Evolutionary conservation across 805 yeast species (phyloP).

Genomic region (Ogataea parapolymorpha): DNA sequence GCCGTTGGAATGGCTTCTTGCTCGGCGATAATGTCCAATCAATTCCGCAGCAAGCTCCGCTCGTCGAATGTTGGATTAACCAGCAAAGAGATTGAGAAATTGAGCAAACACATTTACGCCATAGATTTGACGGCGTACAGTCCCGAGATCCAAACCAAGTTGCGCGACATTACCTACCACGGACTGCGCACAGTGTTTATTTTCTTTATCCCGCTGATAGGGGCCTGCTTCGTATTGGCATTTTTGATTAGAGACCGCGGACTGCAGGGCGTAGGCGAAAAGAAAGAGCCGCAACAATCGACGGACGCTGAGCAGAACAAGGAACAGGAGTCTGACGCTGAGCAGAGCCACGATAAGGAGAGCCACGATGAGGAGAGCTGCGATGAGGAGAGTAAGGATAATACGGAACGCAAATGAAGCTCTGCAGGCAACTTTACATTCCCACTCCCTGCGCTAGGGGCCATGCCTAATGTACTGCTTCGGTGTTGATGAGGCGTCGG

Average conservation of each 20-base stretch:
- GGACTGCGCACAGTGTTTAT: constrained; percentile 34
- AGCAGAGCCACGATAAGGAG: neutral
- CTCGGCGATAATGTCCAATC: constrained; percentile 30
- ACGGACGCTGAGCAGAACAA: neutral
- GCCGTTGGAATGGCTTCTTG: constrained; percentile 53
- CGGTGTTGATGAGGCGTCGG: too few relatives aligned
- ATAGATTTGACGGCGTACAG: constrained; percentile 28
- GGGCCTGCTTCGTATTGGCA: constrained; percentile 31
- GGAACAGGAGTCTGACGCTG: neutral
- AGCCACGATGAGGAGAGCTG: neutral
- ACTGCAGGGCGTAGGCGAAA: constrained; percentile 14
- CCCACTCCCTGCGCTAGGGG: too few relatives aligned
- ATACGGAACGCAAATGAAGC: neutral
- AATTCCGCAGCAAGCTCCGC: constrained; percentile 17
- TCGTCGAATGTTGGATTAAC: constrained; percentile 10
- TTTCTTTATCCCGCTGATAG: constrained; percentile 36
- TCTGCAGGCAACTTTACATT: neutral
- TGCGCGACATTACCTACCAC: constrained; percentile 29
- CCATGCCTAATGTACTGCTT: too few relatives aligned
- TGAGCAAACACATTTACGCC: constrained; percentile 33
- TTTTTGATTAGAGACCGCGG: constrained; percentile 40
- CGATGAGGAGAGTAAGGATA: neutral
- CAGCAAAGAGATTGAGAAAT: constrained; percentile 11
- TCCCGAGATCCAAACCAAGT: constrained; percentile 20
- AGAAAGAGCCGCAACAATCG: neutral